Evolutionary conservation across 768 basidiomycete species (phyloP), one percentile per base, ranked within the genome.

Genomic region (Floccularia luteovirens): DNA sequence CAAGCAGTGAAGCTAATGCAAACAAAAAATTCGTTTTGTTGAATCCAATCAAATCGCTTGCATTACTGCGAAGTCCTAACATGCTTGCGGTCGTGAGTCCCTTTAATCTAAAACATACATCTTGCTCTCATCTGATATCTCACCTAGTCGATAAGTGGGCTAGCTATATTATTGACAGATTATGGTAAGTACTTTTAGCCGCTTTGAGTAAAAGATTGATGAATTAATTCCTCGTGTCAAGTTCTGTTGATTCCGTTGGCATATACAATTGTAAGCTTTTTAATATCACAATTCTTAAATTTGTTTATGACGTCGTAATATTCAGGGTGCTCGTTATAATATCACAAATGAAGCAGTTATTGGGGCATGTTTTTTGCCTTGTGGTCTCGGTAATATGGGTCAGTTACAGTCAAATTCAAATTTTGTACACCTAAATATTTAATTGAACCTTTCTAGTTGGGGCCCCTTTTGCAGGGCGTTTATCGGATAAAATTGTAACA

Each of bases 201-300:
- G 19, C 27, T 5, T 22, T 36, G 4, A 30, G 1, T 5, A 10
- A 6, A 13, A 16, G 20, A 14, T 45, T 56, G 31, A 42, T 42
- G 0, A 36, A 62, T 58, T 32, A 58, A 39, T 5, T 8, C 13
- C 5, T 24, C 14, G n/a, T 6, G 11, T 33, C 48, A 57, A 62
- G 77, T 71, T n/a, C 42, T 84, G 2, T 51, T 83, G 35, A 55
- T 80, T 10, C 83, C 84, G 0, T 56, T 87, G 4, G 68, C 80
- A 0, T 82, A 76, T 44, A 85, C 82, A 0, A 65, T 86, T 21
- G 83, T 85, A 44, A 45, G 77, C 57, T 12, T 8, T 5, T 31
- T 38, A 1, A n/a, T 19, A 6, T 30, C 23, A 21, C 21, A 12
- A 7, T 20, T 5, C 8, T 14, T 6, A 10, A 5, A 28, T 27